Base-by-base conservation (phyloP, 805 yeast species). In the Candida coleopterorum region DNA sequence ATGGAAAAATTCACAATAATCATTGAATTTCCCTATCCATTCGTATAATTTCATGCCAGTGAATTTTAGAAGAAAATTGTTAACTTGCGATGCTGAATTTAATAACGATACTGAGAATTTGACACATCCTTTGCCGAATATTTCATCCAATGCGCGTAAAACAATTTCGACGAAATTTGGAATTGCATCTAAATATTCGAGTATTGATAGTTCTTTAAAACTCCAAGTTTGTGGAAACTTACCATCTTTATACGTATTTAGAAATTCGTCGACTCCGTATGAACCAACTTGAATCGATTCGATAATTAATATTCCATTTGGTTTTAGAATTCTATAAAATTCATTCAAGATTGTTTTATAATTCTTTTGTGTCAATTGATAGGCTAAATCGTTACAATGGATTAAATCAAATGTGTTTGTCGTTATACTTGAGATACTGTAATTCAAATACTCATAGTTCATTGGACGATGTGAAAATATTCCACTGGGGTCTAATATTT, bases 81-180 rank as follows among this genome's bases (percentile, higher is more conserved):
- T 59, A 22, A 62, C 55, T 27, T 64, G 68, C 33, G 46, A 56
- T 5, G 47, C 41, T 15, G 56, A 43, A 29, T 54, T 58, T 36
- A 67, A 42, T 8, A 67, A 41, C 4, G 55, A 50, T 2, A 60
- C 39, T 2, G 59, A 46, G 27, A 50, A 60, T 37, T 52, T 55
- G n/a, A 67, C 64, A 34, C 56, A 52, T 2, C 48, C 53, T 5
- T 49, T 44, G 1, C 71, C 72, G 40, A 67, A 67, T 3, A 63
- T 31, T 8, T 29, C 30, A 18, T 41, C 28, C 17, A 62, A 44
- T 24, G 53, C 60, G 2, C 29, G 23, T 6, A 63, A 40, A 0
- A 62, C 18, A 6, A 43, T 39, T 30, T 51, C 53, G 2, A 53
- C 34, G 23, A 55, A 53, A 32, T 56, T 43, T 4, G 64, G 62